Base-by-base conservation (phyloP, 2,329 filamentous ascomycete species). In the Trichoderma atroviride region DNA sequence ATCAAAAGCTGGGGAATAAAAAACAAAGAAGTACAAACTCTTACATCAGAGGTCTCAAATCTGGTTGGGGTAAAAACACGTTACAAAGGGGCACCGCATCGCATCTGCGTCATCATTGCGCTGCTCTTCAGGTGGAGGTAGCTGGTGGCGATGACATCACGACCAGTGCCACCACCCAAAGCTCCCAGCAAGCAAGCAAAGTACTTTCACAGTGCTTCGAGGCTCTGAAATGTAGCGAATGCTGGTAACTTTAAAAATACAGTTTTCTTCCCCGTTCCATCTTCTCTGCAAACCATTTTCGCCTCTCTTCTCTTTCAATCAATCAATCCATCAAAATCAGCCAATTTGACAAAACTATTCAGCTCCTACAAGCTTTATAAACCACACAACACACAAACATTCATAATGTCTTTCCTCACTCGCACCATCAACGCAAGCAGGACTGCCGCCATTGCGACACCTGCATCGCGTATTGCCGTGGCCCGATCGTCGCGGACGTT, bases 401-500 rank as follows among this genome's bases (percentile, higher is more conserved):
- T 4, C 52, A 70, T 52, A 22, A 69, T 68, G 66, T 70, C 69
- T 27, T 69, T 69, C 22, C 66, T 70, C 29, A 70, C 69, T 3
- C 59, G 69, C 55, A 56, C 69, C 33, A 33, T 68, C 33, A 57
- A 70, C 37, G 11, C 27, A 11, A 29, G 64, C 47, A 59, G 64
- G n/a, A 52, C 29, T 22, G 14, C 50, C 70, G 14, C 62, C 35
- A 31, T 55, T 63, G 16, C 57, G 22, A 10, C 79, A 67, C 73
- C 79, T 71, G 71, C 81, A 57, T 78, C 80, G 53, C 79, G 81
- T 53, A 75, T 80, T 55, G 74, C 82, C 52, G 76, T 80, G 29
- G 72, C 78, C 57, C 80, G 82, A 56, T 76, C 80, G 33, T 81
- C 84, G 13, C 82, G 86, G 64, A 76, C 82, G 47, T 89, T 89